Evolutionary conservation across 192 early-diverging fungal genomes (phyloP).

Genomic region (Coemansia sp.): DNA sequence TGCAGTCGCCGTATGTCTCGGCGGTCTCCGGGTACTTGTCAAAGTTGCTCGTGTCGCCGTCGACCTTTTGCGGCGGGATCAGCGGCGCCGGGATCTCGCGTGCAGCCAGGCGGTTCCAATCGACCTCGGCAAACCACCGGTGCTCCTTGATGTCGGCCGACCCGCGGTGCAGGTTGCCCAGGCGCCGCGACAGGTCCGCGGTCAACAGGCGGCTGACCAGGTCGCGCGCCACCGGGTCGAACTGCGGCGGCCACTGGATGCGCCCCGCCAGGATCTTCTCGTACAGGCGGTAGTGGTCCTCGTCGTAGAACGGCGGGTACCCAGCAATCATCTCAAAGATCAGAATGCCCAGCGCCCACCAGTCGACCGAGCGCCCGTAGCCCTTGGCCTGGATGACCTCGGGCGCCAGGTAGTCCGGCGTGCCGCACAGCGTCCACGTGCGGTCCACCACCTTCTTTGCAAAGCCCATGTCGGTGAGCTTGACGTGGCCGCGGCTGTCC

Average conservation of each 20-base stretch:
- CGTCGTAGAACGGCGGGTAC: slow-evolving; percentile 93
- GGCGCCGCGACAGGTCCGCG: slow-evolving; percentile 77
- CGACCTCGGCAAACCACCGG: slow-evolving; percentile 91
- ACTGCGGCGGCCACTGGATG: slow-evolving; percentile 82
- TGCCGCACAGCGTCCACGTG: slow-evolving; percentile 79
- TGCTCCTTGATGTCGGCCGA: slow-evolving; percentile 90
- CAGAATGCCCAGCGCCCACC: slow-evolving; percentile 91
- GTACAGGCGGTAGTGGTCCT: slow-evolving; percentile 88
- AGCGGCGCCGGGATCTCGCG: slow-evolving; percentile 82
- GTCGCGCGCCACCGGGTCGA: slow-evolving; percentile 79
- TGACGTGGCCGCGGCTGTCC: slow-evolving; percentile 71
- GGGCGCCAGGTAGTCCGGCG: slow-evolving; percentile 77
- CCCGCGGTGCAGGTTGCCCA: slow-evolving; percentile 82
- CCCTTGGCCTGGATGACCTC: slow-evolving; percentile 89
- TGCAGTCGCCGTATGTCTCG: slow-evolving; percentile 78
- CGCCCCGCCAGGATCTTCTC: slow-evolving; percentile 88
- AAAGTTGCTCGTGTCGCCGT: slow-evolving; percentile 93
- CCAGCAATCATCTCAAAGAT: slow-evolving; percentile 96
- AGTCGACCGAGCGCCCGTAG: slow-evolving; percentile 89
- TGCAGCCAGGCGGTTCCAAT: slow-evolving; percentile 76
- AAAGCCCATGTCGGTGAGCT: slow-evolving; percentile 88
- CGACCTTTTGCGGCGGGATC: slow-evolving; percentile 72
- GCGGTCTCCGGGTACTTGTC: slow-evolving; percentile 90
- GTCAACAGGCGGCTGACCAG: slow-evolving; percentile 77
- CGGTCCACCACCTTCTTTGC: slow-evolving; percentile 76